A percentile compares a stretch with the other conserved stretches of the same genome.
Evolutionary conservation across 345 rosid genomes (phyloP).

Genomic region (Pistacia integerrima): DNA sequence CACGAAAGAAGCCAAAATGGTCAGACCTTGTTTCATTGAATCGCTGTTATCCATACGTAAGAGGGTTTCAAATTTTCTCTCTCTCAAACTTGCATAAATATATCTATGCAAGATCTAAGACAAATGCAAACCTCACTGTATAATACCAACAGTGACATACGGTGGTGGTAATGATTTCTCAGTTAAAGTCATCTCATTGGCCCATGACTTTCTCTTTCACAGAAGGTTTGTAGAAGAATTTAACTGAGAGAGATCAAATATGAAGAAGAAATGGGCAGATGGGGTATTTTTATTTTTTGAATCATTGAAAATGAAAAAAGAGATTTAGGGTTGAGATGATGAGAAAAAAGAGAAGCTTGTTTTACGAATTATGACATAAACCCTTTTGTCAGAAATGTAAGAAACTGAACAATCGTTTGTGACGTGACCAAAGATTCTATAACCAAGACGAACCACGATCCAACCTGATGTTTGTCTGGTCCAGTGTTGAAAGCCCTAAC

Average conservation of each 20-base stretch:
- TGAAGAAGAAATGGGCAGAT: conserved; percentile 1
- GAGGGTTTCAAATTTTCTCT: conserved; percentile 25
- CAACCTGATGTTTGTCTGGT: conserved; percentile 39
- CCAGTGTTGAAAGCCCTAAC: conserved; percentile 43
- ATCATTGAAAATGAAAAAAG: neutral
- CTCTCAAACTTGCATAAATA: conserved; percentile 40
- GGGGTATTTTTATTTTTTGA: conserved; percentile 7
- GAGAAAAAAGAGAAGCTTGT: conserved; percentile 17
- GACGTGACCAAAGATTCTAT: conserved; percentile 81
- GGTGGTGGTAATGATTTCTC: conserved; percentile 30
- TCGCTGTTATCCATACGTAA: conserved; percentile 36
- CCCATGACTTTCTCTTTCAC: conserved; percentile 5
- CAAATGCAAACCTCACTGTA: conserved; percentile 24
- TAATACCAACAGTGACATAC: conserved; percentile 27
- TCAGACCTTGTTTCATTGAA: conserved; percentile 49
- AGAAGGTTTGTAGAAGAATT: conserved; percentile 17
- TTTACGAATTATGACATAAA: conserved; percentile 44
- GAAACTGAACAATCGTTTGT: conserved; percentile 56
- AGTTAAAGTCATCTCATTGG: conserved; percentile 17
- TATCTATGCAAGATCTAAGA: conserved; percentile 55
- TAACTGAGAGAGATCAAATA: conserved; percentile 26
- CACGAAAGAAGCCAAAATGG: conserved; percentile 40
- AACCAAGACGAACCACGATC: conserved; percentile 40
- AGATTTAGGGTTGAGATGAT: conserved; percentile 29
- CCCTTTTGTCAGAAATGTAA: conserved; percentile 61